Conservation (phyloP, 768 basidiomycete species). For the Pluteus cervinus region DNA sequence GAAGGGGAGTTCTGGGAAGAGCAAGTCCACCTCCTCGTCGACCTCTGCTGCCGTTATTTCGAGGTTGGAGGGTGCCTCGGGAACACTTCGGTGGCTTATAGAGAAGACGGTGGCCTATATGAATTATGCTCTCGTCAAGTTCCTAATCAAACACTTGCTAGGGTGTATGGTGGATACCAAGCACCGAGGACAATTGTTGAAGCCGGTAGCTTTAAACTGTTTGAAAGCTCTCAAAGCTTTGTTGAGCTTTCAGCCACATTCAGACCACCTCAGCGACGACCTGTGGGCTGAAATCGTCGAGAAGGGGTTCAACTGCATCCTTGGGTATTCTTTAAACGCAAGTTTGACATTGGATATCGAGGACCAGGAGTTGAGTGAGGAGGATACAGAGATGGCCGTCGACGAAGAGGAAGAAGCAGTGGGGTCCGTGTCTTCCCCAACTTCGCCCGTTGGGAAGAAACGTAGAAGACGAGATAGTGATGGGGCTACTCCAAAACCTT, state of each 20-base stretch:
- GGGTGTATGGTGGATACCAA: conserved; percentile 55
- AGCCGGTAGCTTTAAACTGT: conserved; percentile 72
- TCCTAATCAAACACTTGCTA: conserved; percentile 59
- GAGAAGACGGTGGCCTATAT: conserved; percentile 55
- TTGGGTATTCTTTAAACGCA: conserved; percentile 48
- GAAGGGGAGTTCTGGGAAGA: no score
- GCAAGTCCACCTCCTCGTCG: conserved; percentile 32
- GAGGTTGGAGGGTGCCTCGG: conserved; percentile 62
- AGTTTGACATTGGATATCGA: conserved; percentile 27
- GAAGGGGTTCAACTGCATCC: conserved; percentile 70
- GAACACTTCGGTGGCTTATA: conserved; percentile 66
- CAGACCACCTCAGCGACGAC: conserved; percentile 63
- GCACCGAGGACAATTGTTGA: conserved; percentile 46
- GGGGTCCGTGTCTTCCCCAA: conserved; percentile 12
- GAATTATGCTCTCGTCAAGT: conserved; percentile 46
- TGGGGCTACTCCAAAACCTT: conserved; percentile 11
- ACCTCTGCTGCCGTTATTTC: conserved; percentile 40
- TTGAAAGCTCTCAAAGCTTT: conserved; percentile 69
- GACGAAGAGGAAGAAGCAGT: conserved; percentile 25
- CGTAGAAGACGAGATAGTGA: conserved; percentile 18
- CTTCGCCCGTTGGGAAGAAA: conserved; percentile 31
- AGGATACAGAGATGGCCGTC: conserved; percentile 28
- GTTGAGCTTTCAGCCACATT: conserved; percentile 63
- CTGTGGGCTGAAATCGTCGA: conserved; percentile 66
- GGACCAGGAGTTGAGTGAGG: conserved; percentile 20